Percentiles rank a stretch among this genome's conserved stretches.
Evolutionary conservation across 495 filamentous ascomycete genomes (phyloP).

Genomic region (Trichoderma gamsii): DNA sequence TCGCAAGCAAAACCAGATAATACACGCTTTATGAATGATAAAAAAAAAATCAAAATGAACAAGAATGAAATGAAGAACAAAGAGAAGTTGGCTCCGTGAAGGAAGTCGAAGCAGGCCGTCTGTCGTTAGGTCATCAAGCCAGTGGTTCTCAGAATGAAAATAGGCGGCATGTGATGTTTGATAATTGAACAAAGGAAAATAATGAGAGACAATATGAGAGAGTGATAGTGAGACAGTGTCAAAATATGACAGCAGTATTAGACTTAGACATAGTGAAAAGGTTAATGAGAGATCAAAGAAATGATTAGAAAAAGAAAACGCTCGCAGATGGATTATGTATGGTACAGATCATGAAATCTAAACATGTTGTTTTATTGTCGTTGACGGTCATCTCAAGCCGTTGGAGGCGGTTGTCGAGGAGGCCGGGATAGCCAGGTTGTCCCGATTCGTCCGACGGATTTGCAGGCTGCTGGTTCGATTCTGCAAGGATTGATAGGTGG

Average conservation of each 20-base stretch:
- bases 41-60: too few species aligned
- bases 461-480: slow-evolving; percentile 38
- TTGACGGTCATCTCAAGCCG: slow-evolving; percentile 24
- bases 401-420: slow-evolving; percentile 18
- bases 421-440: slow-evolving; percentile 30
- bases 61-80: neutral
- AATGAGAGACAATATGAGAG: neutral
- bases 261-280: neutral
- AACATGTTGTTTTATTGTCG: neutral
- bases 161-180: neutral
- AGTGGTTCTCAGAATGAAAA: neutral
- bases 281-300: neutral
- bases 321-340: slow-evolving; percentile 14
- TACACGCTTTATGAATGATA: neutral
- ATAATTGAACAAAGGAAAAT: neutral
- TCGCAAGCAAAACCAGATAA: neutral
- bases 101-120: slow-evolving; percentile 11
- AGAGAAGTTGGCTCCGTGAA: neutral
- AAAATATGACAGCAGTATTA: too few species aligned
- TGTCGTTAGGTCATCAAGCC: slow-evolving; percentile 10
- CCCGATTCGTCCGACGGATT: slow-evolving; percentile 30
- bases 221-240: neutral
- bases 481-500: neutral
- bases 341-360: slow-evolving; percentile 17
- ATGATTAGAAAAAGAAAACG: neutral